Evolutionary conservation across 2,329 filamentous ascomycete species (phyloP).

Genomic region (Dactylella cylindrospora): DNA sequence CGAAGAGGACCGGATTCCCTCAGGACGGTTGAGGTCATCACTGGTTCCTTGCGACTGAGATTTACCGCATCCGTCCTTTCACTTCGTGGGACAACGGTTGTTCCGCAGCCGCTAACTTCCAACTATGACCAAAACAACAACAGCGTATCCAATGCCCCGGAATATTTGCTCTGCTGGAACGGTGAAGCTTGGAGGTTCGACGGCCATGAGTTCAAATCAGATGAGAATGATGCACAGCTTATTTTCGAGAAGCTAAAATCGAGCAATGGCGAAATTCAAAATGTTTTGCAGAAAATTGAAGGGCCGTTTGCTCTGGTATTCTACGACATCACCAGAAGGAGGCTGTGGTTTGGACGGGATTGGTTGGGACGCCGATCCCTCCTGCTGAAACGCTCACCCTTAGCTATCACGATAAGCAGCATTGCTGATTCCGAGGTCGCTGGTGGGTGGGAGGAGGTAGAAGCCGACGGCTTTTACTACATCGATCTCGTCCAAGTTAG

Average conservation of each 20-base stretch:
- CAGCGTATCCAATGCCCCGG: slow-evolving; percentile 56
- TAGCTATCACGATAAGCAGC: slow-evolving; percentile 48
- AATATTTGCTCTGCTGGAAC: slow-evolving; percentile 80
- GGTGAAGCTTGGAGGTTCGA: slow-evolving; percentile 86
- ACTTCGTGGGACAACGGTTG: slow-evolving; percentile 72
- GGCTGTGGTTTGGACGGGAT: slow-evolving; percentile 81
- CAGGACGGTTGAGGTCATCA: slow-evolving; percentile 53
- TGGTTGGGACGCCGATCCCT: slow-evolving; percentile 84
- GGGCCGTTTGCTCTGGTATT: slow-evolving; percentile 92
- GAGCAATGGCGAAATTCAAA: slow-evolving; percentile 54
- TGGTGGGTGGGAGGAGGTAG: slow-evolving; percentile 79
- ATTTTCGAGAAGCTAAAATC: slow-evolving; percentile 64
- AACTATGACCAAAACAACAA: slow-evolving; percentile 56
- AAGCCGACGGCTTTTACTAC: slow-evolving; percentile 77
- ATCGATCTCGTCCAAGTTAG: slow-evolving; percentile 58
- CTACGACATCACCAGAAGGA: slow-evolving; percentile 64
- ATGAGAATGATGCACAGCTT: slow-evolving; percentile 74
- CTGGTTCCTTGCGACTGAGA: slow-evolving; percentile 53
- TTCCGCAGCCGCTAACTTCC: slow-evolving; percentile 68
- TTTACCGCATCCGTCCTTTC: slow-evolving; percentile 87
- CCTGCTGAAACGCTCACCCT: slow-evolving; percentile 58
- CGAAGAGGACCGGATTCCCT: slow-evolving; percentile 47
- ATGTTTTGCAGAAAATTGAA: slow-evolving; percentile 63
- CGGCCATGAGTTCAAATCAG: slow-evolving; percentile 56
- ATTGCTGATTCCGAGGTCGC: slow-evolving; percentile 57